A percentile compares a stretch with the other conserved stretches of the same genome.
These are phyloP conservation scores for Tolypocladium capitatum DNA, from an alignment of 2,329 filamentous ascomycete genomes.

Conservation along the genomic window DNA sequence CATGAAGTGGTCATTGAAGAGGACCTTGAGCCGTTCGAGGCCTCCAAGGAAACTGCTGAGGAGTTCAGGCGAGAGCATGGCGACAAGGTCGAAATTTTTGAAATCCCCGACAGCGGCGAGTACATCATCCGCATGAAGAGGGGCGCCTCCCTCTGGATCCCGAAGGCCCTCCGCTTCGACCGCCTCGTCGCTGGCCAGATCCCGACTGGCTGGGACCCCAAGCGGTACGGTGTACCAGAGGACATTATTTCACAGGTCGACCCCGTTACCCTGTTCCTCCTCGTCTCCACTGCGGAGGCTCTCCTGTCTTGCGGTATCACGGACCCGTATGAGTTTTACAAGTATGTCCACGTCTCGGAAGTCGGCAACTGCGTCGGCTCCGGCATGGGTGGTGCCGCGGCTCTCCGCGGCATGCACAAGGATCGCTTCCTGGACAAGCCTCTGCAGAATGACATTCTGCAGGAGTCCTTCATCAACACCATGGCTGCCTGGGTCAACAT, in stretches of 20 bases:
- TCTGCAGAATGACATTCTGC: constrained; percentile 95
- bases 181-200: constrained; percentile 95
- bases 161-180: constrained; percentile 94
- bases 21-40: constrained; percentile 92
- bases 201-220: constrained; percentile 92
- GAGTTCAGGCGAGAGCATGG: constrained; percentile 96
- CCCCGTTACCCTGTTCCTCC: constrained; percentile 86
- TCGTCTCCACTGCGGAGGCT: constrained; percentile 86
- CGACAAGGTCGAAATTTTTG: constrained; percentile 95
- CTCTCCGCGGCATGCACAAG: constrained; percentile 95
- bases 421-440: constrained; percentile 94
- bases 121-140: constrained; percentile 92
- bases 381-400: constrained; percentile 89
- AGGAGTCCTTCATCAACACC: constrained; percentile 99
- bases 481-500: constrained; percentile 99
- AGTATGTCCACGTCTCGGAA: constrained; percentile 96
- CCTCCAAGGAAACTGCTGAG: constrained; percentile 91
- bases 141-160: constrained; percentile 87
- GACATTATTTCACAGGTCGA: constrained; percentile 98
- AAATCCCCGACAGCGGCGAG: constrained; percentile 85
- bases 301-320: constrained; percentile 90
- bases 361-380: constrained; percentile 98
- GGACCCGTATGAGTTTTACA: constrained; percentile 98
- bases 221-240: constrained; percentile 89
- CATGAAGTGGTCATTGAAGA: constrained; percentile 97